Conservation (phyloP, 805 yeast species). For the Monosporozyma siamensis region DNA sequence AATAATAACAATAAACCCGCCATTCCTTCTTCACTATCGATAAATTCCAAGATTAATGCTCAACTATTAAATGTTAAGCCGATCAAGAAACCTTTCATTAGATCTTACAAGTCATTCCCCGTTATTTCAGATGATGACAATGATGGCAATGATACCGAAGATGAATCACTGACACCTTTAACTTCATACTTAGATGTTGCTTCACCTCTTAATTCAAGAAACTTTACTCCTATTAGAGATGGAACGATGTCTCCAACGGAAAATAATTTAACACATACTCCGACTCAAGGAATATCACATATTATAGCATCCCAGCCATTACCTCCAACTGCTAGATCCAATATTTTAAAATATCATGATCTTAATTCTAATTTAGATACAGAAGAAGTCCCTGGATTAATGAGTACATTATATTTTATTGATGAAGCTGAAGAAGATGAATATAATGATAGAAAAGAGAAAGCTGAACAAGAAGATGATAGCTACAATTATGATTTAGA, state of each 20-base stretch:
- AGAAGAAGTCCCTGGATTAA: conserved; percentile 32
- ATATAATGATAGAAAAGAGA: conserved; percentile 26
- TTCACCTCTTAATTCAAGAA: not conserved
- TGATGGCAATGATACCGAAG: not conserved
- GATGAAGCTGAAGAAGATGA: conserved; percentile 30
- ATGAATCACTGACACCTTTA: conserved; percentile 1
- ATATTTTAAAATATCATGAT: conserved; percentile 33
- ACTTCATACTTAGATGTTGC: not conserved
- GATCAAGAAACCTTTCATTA: not conserved
- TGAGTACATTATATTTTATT: conserved; percentile 26
- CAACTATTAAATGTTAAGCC: not conserved
- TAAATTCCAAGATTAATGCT: not conserved
- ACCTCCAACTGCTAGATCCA: conserved; percentile 24
- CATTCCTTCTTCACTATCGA: conserved; percentile 1
- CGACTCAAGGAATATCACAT: not conserved
- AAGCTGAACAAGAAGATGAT: conserved; percentile 31
- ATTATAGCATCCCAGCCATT: not conserved
- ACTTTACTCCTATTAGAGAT: conserved; percentile 1
- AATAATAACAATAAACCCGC: too few relatives aligned
- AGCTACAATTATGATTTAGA: conserved; percentile 39
- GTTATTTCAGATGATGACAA: not conserved
- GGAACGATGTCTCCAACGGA: not conserved
- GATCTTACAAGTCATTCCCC: conserved; percentile 1
- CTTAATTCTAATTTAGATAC: conserved; percentile 30
- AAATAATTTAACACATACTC: not conserved